phyloP scores from a whole-genome alignment of 2,329 filamentous ascomycete genomes.

The Claviceps quebecensis region DNA sequence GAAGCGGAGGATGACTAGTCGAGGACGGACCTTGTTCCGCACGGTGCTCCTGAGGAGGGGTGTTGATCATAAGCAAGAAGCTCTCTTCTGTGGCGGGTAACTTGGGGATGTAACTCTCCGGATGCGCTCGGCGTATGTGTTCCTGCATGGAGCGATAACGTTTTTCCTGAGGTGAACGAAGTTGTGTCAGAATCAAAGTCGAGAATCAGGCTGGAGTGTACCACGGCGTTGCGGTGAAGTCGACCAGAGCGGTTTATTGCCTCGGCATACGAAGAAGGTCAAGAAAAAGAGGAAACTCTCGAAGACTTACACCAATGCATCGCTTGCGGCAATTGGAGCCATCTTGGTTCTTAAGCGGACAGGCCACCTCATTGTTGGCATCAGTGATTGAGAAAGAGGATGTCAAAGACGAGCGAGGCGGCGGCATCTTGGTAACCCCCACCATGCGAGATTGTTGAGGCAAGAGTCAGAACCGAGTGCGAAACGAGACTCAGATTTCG shows the following conservation, averaged over 20 bases:
- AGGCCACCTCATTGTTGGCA: constrained; percentile 91
- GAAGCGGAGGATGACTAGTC: constrained; percentile 19
- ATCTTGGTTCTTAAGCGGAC: constrained; percentile 90
- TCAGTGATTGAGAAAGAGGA: constrained; percentile 87
- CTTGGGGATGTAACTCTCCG: constrained; percentile 94
- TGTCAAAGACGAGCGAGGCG: constrained; percentile 73
- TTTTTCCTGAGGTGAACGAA: constrained; percentile 54
- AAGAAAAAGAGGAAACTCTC: background rate
- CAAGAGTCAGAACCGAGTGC: constrained; percentile 5
- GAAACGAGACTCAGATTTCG: background rate
- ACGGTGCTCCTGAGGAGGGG: constrained; percentile 61
- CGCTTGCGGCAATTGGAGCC: constrained; percentile 93
- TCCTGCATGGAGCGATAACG: constrained; percentile 98
- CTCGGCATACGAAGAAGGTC: background rate
- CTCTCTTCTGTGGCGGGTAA: constrained; percentile 95
- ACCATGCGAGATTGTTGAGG: constrained; percentile 3
- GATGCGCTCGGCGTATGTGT: constrained; percentile 93
- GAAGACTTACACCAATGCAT: constrained; percentile 82
- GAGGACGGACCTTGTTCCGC: constrained; percentile 19
- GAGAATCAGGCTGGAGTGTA: background rate
- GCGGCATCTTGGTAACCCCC: constrained; percentile 71
- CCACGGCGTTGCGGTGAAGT: background rate
- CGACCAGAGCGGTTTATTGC: background rate
- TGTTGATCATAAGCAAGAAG: constrained; percentile 92
- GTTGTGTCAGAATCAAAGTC: background rate